These are phyloP conservation scores for Cutaneotrichosporon cutaneum DNA, from an alignment of 1,284 basidiomycete species.

Conservation along the genomic window DNA sequence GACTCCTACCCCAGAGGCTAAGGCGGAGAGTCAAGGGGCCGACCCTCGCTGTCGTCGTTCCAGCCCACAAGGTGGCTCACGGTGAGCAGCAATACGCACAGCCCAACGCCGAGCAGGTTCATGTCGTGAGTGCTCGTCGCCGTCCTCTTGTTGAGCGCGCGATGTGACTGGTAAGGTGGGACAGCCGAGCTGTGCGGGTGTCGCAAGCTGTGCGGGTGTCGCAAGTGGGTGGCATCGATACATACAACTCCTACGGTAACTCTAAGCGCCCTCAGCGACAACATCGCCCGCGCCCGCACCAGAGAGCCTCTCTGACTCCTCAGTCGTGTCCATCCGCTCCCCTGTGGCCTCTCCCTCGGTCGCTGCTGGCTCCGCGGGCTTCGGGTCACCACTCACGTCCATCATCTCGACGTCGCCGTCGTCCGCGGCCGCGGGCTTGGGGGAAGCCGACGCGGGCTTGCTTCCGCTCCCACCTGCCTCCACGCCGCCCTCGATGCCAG, in stretches of 20 bases:
- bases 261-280: constrained; percentile 28
- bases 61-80: too few relatives aligned
- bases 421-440: neutral
- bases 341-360: neutral
- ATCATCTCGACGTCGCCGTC: constrained; percentile 27
- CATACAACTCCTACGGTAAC: constrained; percentile 3
- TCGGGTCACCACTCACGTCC: constrained; percentile 7
- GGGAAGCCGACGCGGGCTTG: constrained; percentile 1
- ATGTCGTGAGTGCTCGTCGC: too few relatives aligned
- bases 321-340: neutral
- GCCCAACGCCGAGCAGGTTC: too few relatives aligned
- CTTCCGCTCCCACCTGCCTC: neutral
- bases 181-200: too few relatives aligned
- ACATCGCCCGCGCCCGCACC: constrained; percentile 30
- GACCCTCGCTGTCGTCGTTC: too few relatives aligned
- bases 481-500: constrained; percentile 14
- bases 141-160: too few relatives aligned
- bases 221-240: neutral
- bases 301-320: neutral
- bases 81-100: too few relatives aligned
- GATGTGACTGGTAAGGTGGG: too few relatives aligned
- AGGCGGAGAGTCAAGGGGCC: too few relatives aligned
- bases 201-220: too few relatives aligned
- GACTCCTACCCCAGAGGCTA: too few relatives aligned
- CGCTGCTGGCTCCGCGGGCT: neutral